A percentile compares a stretch with the other conserved stretches of the same genome.
These are phyloP conservation scores for Magnolia changhungtana DNA, from an alignment of 164 flowering plant species.

Conservation along the genomic window DNA sequence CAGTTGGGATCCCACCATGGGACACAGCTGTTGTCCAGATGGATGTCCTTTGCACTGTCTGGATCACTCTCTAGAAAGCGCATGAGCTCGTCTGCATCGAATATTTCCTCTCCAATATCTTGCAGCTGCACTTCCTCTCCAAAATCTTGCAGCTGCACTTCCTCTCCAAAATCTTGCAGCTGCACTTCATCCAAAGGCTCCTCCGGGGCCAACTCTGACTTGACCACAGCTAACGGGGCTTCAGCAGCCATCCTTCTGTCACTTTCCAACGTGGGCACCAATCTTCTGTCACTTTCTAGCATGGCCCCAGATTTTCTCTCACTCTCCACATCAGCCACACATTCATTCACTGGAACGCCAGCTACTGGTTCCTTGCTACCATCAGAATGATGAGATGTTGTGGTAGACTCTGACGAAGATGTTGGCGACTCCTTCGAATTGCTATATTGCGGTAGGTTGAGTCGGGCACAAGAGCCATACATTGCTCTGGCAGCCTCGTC, in stretches of 20 bases:
- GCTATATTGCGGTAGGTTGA: slow-evolving; percentile 34
- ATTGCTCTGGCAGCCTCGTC: slow-evolving; percentile 57
- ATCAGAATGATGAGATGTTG: neutral
- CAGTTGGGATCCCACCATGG: neutral
- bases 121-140: slow-evolving; percentile 15
- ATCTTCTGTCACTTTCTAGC: slow-evolving; percentile 11
- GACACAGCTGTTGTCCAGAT: neutral
- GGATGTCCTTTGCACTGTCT: neutral
- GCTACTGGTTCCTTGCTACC: neutral
- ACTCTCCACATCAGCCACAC: slow-evolving; percentile 3
- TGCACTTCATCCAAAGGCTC: neutral
- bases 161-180: slow-evolving; percentile 22
- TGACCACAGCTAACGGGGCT: neutral
- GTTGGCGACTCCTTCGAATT: neutral
- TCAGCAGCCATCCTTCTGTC: slow-evolving; percentile 5
- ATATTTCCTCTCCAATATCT: slow-evolving; percentile 38
- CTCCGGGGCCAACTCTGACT: neutral
- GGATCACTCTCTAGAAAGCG: slow-evolving; percentile 12
- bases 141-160: neutral
- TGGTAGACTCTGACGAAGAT: neutral
- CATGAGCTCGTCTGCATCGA: slow-evolving; percentile 47
- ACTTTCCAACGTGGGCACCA: neutral
- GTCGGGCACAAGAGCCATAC: slow-evolving; percentile 54
- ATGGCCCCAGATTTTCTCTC: slow-evolving; percentile 5
- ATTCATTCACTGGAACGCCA: neutral